A percentile compares a stretch with the other conserved stretches of the same genome.
These are phyloP conservation scores for Aspergillus eucalypticola DNA, from an alignment of 2,329 filamentous ascomycete genomes.

Conservation along the genomic window DNA sequence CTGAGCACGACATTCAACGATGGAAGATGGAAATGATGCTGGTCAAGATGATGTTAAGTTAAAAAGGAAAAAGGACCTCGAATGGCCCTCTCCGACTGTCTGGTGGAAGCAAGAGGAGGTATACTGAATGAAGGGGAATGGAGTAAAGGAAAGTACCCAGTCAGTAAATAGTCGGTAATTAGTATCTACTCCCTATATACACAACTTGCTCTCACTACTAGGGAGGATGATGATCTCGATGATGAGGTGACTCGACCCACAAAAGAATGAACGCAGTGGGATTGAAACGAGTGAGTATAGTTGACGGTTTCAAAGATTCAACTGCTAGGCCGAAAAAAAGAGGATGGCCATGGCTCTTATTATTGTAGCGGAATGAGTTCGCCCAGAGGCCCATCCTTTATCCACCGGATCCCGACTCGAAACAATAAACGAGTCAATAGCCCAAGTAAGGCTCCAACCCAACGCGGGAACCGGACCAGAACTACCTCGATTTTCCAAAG, in stretches of 20 bases:
- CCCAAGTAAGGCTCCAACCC: constrained; percentile 20
- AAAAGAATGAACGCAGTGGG: neutral
- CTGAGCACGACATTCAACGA: constrained; percentile 24
- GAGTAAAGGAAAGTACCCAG: no score
- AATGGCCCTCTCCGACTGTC: no score
- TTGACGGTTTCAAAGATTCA: neutral
- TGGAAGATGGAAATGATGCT: neutral
- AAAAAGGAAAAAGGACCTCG: neutral
- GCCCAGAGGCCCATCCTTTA: neutral
- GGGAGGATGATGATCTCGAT: no score
- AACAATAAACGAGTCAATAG: constrained; percentile 20
- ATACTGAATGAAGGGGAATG: neutral
- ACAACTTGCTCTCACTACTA: no score
- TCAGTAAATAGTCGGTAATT: no score
- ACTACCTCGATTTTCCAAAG: neutral
- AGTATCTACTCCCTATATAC: no score
- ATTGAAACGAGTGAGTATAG: neutral
- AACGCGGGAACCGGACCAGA: neutral
- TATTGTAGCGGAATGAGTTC: neutral
- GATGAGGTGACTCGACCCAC: neutral
- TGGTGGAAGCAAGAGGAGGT: no score
- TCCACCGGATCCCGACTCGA: constrained; percentile 9
- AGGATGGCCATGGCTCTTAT: constrained; percentile 4
- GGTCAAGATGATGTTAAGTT: neutral
- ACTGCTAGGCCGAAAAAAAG: neutral